A percentile compares a stretch with the other conserved stretches of the same genome.
phyloP scores from a whole-genome alignment of 768 basidiomycete genomes.

The Crassisporium funariophilum region DNA sequence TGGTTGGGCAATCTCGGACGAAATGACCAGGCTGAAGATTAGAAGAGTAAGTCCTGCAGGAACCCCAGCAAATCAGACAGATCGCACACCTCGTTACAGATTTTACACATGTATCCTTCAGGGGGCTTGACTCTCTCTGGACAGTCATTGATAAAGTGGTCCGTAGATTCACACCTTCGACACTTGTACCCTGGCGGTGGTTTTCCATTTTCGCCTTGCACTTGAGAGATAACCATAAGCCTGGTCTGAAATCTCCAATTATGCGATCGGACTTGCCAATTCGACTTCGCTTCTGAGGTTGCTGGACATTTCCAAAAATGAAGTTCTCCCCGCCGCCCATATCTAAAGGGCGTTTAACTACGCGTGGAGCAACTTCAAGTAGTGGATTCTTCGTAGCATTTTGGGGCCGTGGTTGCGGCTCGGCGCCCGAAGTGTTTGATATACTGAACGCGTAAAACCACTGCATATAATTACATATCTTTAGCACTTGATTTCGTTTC shows the following conservation, averaged over 20 bases:
- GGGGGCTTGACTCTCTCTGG: slow-evolving; percentile 76
- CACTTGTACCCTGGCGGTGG: slow-evolving; percentile 78
- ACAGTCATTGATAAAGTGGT: slow-evolving; percentile 81
- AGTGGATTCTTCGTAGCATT: slow-evolving; percentile 79
- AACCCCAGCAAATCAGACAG: slow-evolving; percentile 23
- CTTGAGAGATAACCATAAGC: slow-evolving; percentile 18
- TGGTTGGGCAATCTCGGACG: slow-evolving; percentile 86
- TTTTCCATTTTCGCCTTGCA: slow-evolving; percentile 49
- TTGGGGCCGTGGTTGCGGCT: slow-evolving; percentile 46
- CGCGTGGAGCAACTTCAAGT: slow-evolving; percentile 36
- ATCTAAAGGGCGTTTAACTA: slow-evolving; percentile 58
- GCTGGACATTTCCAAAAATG: slow-evolving; percentile 67
- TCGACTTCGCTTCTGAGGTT: slow-evolving; percentile 58
- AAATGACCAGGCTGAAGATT: slow-evolving; percentile 71
- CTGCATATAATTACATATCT: slow-evolving; percentile 40
- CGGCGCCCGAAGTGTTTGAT: slow-evolving; percentile 39
- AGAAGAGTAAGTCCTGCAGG: slow-evolving; percentile 1
- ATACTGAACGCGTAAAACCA: slow-evolving; percentile 99
- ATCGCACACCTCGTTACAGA: slow-evolving; percentile 79
- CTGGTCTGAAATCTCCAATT: neutral
- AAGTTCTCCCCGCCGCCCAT: slow-evolving; percentile 58
- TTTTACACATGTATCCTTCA: slow-evolving; percentile 85
- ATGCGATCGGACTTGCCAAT: slow-evolving; percentile 40
- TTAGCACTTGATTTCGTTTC: neutral
- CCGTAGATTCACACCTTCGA: slow-evolving; percentile 71